These are phyloP conservation scores for Calonectria pteridis DNA, from an alignment of 2,329 filamentous ascomycete species.

Conservation along the genomic window DNA sequence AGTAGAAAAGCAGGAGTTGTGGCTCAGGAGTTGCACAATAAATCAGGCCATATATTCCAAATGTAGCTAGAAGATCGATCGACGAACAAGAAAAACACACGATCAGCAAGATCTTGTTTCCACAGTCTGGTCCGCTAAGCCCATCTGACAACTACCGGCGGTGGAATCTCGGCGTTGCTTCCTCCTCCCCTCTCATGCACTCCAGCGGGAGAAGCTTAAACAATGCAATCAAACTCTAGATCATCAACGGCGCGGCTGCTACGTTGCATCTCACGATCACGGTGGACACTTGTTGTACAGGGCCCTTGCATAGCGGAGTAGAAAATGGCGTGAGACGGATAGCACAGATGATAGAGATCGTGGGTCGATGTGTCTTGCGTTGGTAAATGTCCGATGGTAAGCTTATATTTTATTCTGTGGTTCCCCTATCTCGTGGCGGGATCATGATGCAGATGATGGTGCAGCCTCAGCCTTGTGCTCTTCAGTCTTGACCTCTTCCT, in stretches of 20 bases:
- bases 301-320: neutral
- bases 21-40: neutral
- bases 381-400: neutral
- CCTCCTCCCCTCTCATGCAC: neutral
- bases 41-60: neutral
- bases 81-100: neutral
- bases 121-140: neutral
- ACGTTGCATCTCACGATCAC: neutral
- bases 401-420: conserved; percentile 7
- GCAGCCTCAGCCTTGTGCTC: neutral
- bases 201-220: neutral
- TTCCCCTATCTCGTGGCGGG: no score
- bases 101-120: neutral
- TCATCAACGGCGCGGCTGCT: neutral
- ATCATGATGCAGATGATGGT: neutral
- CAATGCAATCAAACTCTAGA: neutral
- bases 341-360: neutral
- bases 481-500: neutral
- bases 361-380: neutral
- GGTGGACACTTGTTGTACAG: neutral
- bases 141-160: neutral
- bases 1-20: neutral
- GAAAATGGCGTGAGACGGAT: neutral
- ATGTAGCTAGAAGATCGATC: neutral
- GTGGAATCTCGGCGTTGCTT: neutral